A percentile compares a stretch with the other conserved stretches of the same genome.
Evolutionary conservation across 106 monocot genomes (phyloP).

Genomic region (Posidonia australis): DNA sequence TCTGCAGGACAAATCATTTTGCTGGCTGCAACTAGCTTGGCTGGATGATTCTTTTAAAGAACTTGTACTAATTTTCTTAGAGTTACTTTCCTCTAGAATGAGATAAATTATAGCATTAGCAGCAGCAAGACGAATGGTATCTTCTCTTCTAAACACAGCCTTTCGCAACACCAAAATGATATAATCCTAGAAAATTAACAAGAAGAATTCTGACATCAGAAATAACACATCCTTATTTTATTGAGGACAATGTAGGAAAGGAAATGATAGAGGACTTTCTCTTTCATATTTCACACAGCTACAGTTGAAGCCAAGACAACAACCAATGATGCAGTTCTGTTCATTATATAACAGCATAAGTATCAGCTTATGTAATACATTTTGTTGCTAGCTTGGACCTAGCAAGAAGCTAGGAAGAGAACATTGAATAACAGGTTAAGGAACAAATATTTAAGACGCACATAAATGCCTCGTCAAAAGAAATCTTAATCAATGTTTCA

Average conservation of each 20-base stretch:
- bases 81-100: constrained; percentile 48
- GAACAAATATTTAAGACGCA: too few species aligned
- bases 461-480: too few species aligned
- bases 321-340: too few species aligned
- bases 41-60: constrained; percentile 75
- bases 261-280: too few species aligned
- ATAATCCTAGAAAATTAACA: constrained; percentile 51
- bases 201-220: not conserved
- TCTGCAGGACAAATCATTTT: constrained; percentile 30
- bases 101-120: constrained; percentile 50
- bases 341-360: too few species aligned
- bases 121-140: constrained; percentile 59
- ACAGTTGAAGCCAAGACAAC: too few species aligned
- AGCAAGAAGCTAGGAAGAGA: too few species aligned
- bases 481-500: too few species aligned
- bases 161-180: constrained; percentile 76
- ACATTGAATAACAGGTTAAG: too few species aligned
- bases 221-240: not conserved
- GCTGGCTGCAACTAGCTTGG: constrained; percentile 94
- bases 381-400: too few species aligned
- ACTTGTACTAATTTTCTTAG: constrained; percentile 31
- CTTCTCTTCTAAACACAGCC: constrained; percentile 86
- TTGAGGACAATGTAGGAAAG: not conserved
- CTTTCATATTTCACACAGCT: too few species aligned
- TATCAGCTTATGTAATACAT: too few species aligned